Evolutionary conservation across 192 early-diverging fungal species (phyloP).

Genomic region (Phlyctochytrium bullatum): DNA sequence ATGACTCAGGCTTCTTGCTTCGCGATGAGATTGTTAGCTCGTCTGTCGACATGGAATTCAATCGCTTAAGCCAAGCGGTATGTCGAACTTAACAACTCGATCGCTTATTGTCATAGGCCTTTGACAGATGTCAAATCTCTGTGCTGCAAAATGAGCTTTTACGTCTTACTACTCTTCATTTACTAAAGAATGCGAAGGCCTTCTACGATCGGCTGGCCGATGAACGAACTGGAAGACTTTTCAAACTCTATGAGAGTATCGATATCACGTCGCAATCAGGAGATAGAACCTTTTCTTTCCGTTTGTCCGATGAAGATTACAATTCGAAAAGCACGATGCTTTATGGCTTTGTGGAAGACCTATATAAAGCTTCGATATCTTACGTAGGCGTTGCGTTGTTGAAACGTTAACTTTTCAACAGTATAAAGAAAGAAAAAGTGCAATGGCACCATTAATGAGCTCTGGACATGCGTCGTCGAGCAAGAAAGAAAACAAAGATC

Average conservation of each 20-base stretch:
- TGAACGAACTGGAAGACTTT: constrained; percentile 50
- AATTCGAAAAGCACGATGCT: constrained; percentile 39
- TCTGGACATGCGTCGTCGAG: not conserved
- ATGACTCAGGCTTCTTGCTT: constrained; percentile 30
- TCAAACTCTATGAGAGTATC: constrained; percentile 41
- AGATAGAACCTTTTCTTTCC: constrained; percentile 36
- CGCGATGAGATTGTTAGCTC: constrained; percentile 43
- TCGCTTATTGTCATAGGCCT: constrained; percentile 17
- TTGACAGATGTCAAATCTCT: constrained; percentile 47
- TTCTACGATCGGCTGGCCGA: constrained; percentile 45
- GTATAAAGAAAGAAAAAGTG: constrained; percentile 24
- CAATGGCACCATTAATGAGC: not conserved
- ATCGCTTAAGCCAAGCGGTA: constrained; percentile 42
- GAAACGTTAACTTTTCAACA: constrained; percentile 4
- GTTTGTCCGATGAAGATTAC: constrained; percentile 48
- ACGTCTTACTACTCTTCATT: constrained; percentile 37
- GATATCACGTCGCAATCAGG: constrained; percentile 36
- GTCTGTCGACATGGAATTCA: constrained; percentile 46
- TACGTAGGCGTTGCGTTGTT: constrained; percentile 32
- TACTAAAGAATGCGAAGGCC: constrained; percentile 31
- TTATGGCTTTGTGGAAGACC: constrained; percentile 44
- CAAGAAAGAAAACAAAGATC: not conserved
- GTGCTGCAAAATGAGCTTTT: constrained; percentile 46
- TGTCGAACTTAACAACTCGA: constrained; percentile 1
- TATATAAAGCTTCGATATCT: constrained; percentile 34